These are phyloP conservation scores for Kodamaea ohmeri DNA, from an alignment of 1,139 yeast genomes.

Conservation along the genomic window DNA sequence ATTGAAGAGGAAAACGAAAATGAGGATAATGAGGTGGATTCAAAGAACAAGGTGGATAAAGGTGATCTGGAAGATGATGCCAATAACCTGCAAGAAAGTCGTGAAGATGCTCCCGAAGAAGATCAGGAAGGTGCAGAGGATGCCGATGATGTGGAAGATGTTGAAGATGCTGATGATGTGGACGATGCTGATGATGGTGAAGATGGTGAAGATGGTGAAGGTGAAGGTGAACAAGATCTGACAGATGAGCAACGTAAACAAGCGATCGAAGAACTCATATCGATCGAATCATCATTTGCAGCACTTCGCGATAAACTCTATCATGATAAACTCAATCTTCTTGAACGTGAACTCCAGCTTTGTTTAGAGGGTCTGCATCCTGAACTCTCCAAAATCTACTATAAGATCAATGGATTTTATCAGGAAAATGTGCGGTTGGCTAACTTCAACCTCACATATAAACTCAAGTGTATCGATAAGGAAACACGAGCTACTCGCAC, in stretches of 20 bases:
- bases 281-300: conserved; percentile 84
- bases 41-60: conserved; percentile 10
- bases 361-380: conserved; percentile 93
- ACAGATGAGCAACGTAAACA: conserved; percentile 53
- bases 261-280: conserved; percentile 68
- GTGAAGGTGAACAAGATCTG: conserved; percentile 17
- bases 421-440: conserved; percentile 70
- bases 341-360: conserved; percentile 80
- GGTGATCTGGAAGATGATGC: conserved; percentile 13
- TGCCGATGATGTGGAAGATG: conserved; percentile 14
- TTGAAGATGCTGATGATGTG: conserved; percentile 12
- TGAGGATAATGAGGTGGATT: conserved; percentile 12
- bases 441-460: conserved; percentile 66
- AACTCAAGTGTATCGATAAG: conserved; percentile 69
- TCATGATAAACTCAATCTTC: conserved; percentile 68
- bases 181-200: conserved; percentile 19
- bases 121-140: conserved; percentile 11
- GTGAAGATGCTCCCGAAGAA: conserved; percentile 13
- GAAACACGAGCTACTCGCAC: conserved; percentile 81
- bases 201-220: conserved; percentile 21
- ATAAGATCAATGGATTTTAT: conserved; percentile 67
- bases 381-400: conserved; percentile 63
- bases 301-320: conserved; percentile 73
- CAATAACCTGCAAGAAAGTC: conserved; percentile 9
- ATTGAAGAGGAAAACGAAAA: conserved; percentile 8